Evolutionary conservation across 768 basidiomycete genomes (phyloP).

Genomic region (Botryobasidium botryosum): DNA sequence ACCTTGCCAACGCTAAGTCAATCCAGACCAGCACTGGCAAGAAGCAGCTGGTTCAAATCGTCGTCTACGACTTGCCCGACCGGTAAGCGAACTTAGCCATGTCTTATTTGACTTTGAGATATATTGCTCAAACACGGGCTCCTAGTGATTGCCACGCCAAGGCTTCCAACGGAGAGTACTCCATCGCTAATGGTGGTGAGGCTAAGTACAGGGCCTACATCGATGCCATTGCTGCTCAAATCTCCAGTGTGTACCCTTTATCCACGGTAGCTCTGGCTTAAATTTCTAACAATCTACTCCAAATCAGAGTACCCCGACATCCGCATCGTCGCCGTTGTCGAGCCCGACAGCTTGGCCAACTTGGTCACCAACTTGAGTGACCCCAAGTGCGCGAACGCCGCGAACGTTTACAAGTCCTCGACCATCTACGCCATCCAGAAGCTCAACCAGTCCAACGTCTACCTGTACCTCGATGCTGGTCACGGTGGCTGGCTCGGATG

Average conservation of each 20-base stretch:
- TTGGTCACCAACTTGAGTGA: slow-evolving; percentile 50
- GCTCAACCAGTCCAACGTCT: slow-evolving; percentile 37
- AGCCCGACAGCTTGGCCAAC: slow-evolving; percentile 53
- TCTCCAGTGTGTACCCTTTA: slow-evolving; percentile 26
- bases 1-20: slow-evolving; percentile 37
- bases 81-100: slow-evolving; percentile 13
- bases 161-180: slow-evolving; percentile 51
- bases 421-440: slow-evolving; percentile 28
- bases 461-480: slow-evolving; percentile 45
- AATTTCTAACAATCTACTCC: background rate
- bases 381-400: slow-evolving; percentile 35
- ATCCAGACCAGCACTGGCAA: slow-evolving; percentile 25
- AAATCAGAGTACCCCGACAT: slow-evolving; percentile 35
- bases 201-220: slow-evolving; percentile 43
- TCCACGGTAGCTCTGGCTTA: background rate
- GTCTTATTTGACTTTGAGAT: background rate
- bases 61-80: slow-evolving; percentile 39
- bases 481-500: slow-evolving; percentile 44
- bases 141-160: slow-evolving; percentile 41
- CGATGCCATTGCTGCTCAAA: slow-evolving; percentile 40
- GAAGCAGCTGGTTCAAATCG: slow-evolving; percentile 28
- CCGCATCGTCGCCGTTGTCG: slow-evolving; percentile 45
- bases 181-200: slow-evolving; percentile 37
- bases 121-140: background rate
- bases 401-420: slow-evolving; percentile 26